A percentile compares a stretch with the other conserved stretches of the same genome.
phyloP scores from a whole-genome alignment of 148 eudicot species.

The Vaccinium macrocarpon region DNA sequence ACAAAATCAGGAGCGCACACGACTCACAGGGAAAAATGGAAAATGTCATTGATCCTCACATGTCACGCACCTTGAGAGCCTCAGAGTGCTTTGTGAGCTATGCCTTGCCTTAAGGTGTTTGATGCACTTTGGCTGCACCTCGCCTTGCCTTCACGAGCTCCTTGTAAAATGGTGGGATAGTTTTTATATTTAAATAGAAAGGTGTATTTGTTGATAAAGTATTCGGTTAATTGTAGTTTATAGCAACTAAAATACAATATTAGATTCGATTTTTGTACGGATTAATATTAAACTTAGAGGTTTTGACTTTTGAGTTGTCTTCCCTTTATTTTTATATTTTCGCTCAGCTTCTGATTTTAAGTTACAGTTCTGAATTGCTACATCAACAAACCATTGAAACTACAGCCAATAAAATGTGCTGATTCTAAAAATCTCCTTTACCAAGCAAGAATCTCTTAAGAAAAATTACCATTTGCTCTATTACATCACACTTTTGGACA shows the following conservation, averaged over 20 bases:
- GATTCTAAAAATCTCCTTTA: neutral
- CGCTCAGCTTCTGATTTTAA: neutral
- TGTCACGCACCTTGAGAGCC: neutral
- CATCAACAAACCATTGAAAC: neutral
- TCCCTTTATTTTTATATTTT: neutral
- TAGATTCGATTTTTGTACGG: neutral
- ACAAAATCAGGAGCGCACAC: neutral
- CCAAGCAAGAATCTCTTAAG: neutral
- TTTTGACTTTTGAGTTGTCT: neutral
- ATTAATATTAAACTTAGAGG: neutral
- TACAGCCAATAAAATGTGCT: neutral
- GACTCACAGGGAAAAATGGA: neutral
- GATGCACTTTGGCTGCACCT: neutral
- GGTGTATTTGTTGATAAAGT: neutral
- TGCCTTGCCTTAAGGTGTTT: neutral
- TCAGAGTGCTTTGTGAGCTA: neutral
- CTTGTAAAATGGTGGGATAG: neutral
- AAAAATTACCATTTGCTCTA: neutral
- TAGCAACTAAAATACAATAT: neutral
- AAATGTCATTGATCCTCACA: neutral
- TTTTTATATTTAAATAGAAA: neutral
- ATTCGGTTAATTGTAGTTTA: neutral
- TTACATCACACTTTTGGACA: neutral
- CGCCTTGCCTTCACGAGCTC: neutral
- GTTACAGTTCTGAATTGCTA: neutral